Percentiles rank a stretch among this genome's conserved stretches.
Conservation (phyloP, 352 stramenopile genomes). For the Phytophthora meadii region DNA sequence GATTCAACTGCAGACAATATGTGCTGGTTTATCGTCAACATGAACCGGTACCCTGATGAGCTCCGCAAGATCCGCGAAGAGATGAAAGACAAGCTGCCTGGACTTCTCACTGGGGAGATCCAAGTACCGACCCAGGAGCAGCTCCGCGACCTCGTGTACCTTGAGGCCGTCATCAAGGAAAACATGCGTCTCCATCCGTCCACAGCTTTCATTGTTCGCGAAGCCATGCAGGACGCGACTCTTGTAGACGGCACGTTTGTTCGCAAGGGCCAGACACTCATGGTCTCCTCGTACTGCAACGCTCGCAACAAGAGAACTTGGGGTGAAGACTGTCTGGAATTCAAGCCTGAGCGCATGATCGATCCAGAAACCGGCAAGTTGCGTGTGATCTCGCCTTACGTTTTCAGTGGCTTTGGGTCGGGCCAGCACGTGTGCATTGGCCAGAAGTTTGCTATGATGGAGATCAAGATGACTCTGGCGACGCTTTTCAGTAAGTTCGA, state of each 20-base stretch:
- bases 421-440: conserved; percentile 68
- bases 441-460: conserved; percentile 54
- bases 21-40: conserved; percentile 77
- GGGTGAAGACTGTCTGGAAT: conserved; percentile 53
- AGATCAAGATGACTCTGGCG: conserved; percentile 67
- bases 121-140: conserved; percentile 47
- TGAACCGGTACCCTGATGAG: conserved; percentile 60
- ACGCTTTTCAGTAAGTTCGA: conserved; percentile 58
- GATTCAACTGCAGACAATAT: conserved; percentile 75
- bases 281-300: conserved; percentile 37
- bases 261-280: conserved; percentile 26
- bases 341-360: conserved; percentile 70
- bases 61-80: conserved; percentile 59
- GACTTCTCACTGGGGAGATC: conserved; percentile 29
- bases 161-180: conserved; percentile 64
- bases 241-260: conserved; percentile 34
- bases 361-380: conserved; percentile 44
- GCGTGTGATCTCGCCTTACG: conserved; percentile 27
- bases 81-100: conserved; percentile 48
- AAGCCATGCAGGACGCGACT: conserved; percentile 38
- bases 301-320: conserved; percentile 42
- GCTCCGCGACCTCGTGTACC: conserved; percentile 56
- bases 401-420: conserved; percentile 50
- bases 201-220: conserved; percentile 56
- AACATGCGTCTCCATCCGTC: conserved; percentile 69